A percentile compares a stretch with the other conserved stretches of the same genome.
phyloP scores from a whole-genome alignment of 345 rosid genomes.

The Kernera saxatilis region DNA sequence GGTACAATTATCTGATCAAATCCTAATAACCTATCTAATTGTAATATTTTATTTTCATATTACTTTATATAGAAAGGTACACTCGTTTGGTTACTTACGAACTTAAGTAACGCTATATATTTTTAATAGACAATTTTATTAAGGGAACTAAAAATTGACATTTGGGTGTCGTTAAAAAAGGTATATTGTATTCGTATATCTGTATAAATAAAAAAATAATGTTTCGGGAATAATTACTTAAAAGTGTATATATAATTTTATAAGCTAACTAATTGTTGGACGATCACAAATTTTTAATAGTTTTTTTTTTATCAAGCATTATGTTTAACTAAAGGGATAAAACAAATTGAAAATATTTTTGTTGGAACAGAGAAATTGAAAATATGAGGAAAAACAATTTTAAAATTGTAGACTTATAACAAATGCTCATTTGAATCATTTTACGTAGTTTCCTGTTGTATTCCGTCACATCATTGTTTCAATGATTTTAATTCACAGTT shows the following conservation, averaged over 20 bases:
- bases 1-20: too few relatives aligned
- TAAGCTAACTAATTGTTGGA: background rate
- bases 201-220: background rate
- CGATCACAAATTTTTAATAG: too few relatives aligned
- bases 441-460: background rate
- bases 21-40: too few relatives aligned
- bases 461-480: background rate
- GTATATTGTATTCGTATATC: background rate
- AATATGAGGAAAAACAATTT: too few relatives aligned
- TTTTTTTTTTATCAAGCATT: background rate
- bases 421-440: background rate
- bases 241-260: background rate
- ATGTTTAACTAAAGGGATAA: background rate
- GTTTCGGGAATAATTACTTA: too few relatives aligned
- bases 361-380: too few relatives aligned
- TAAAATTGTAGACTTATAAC: background rate
- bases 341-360: too few relatives aligned
- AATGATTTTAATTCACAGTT: background rate
- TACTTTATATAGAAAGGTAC: background rate
- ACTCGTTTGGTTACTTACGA: too few relatives aligned
- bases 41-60: background rate
- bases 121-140: too few relatives aligned
- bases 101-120: too few relatives aligned
- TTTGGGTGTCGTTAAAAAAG: background rate
- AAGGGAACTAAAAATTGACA: too few relatives aligned